Base-by-base conservation (phyloP, 805 yeast species). In the Candida silvicultrix region DNA sequence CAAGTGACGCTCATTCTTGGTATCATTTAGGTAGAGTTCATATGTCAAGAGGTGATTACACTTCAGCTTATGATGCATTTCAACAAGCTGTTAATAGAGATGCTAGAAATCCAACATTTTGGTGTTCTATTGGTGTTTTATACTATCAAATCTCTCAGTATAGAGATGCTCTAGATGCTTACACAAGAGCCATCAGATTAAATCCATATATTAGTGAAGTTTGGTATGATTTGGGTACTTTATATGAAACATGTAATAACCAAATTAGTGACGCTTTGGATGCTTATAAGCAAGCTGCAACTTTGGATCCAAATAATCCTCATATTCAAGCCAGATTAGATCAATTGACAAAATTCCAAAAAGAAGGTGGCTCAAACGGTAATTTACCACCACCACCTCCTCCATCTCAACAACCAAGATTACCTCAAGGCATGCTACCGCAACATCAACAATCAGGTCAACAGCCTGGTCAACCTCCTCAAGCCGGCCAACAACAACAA, bases 61-160 rank as follows among this genome's bases (percentile, higher is more conserved):
- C 94, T 49, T 89, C 94, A 42, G 98, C 99, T 2, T 94, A 92
- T 67, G 98, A 94, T 62, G 95, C 97, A 0, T 94, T 92, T 78
- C 99, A 94, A 70, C 97, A 90, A 64, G 98, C 98, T 12, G 99
- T 94, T 48, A 94, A 94, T 65, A 78, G 97, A 52, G 98, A 94
- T 66, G 85, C 95, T 35, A 78, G 97, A 64, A 94, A 94, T 65
- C 98, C 99, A 47, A 94, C 97, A 1, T 94, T 94, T 72, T 94
- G 99, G 99, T 86, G 95, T 57, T 83, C 90, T 31, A 85, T 86
- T 59, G 99, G 99, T 64, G 99, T 94, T 15, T 74, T 94, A 48
- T 94, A 94, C 69, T 94, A 92, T 67, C 97, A 94, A 68, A 92
- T 94, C 49, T 81, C 94, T 47, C 99, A 94, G 70, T 94, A 88